These are phyloP conservation scores for Phytopythium ostracodes DNA, from an alignment of 352 stramenopile species.

Conservation along the genomic window DNA sequence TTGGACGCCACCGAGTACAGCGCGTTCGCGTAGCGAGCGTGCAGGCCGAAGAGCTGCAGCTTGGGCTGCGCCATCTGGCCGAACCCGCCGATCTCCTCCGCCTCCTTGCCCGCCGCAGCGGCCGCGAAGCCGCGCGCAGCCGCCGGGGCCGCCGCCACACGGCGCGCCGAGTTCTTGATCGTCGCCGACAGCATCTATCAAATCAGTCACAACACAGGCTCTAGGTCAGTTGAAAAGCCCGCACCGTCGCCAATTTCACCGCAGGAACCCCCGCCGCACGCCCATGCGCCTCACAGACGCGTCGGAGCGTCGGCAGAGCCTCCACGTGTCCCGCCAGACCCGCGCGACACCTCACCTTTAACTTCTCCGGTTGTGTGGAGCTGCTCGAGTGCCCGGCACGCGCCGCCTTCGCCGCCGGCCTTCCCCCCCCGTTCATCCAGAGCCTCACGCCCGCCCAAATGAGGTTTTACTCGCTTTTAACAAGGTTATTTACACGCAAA, in stretches of 20 bases:
- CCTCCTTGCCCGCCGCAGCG: slow-evolving; percentile 36
- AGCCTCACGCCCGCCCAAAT: neutral
- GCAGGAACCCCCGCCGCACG: neutral
- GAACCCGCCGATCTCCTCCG: slow-evolving; percentile 71
- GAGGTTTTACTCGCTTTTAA: neutral
- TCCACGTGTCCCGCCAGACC: neutral
- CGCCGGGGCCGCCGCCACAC: slow-evolving; percentile 30
- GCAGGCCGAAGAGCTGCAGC: slow-evolving; percentile 95
- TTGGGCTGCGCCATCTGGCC: slow-evolving; percentile 83
- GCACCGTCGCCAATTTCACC: neutral
- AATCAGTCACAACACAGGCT: neutral
- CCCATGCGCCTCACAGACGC: neutral
- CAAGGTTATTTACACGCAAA: neutral
- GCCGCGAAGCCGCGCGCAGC: slow-evolving; percentile 32
- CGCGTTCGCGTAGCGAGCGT: slow-evolving; percentile 96
- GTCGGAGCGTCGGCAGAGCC: no score
- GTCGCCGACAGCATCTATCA: slow-evolving; percentile 64
- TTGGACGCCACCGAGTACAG: slow-evolving; percentile 94
- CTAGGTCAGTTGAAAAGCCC: neutral
- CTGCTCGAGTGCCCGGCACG: neutral
- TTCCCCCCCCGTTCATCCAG: neutral
- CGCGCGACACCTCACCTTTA: neutral
- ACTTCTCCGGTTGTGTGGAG: neutral
- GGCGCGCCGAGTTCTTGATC: slow-evolving; percentile 62
- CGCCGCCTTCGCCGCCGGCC: neutral